A percentile compares a stretch with the other conserved stretches of the same genome.
Conservation (phyloP, 140 eudicot genomes). For the Flaveria floridana region DNA sequence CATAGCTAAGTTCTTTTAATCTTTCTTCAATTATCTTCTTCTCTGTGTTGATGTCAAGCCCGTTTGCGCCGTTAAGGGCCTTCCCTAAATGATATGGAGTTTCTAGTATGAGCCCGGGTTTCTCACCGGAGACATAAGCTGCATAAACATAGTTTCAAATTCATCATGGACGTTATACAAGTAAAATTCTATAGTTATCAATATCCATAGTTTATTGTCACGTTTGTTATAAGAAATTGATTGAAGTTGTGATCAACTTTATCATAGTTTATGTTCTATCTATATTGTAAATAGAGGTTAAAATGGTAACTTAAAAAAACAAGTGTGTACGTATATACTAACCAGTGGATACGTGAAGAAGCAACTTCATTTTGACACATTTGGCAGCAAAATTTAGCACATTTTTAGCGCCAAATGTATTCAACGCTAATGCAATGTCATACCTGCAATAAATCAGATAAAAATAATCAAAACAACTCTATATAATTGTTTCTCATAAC, state of each 20-base stretch:
- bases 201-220: background rate
- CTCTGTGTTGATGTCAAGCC: slow-evolving; percentile 38
- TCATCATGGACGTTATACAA: background rate
- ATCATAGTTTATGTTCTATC: background rate
- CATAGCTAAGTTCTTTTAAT: slow-evolving; percentile 29
- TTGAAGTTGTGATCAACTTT: background rate
- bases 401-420: slow-evolving; percentile 63
- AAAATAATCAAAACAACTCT: background rate
- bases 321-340: slow-evolving; percentile 1
- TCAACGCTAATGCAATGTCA: slow-evolving; percentile 58
- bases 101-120: slow-evolving; percentile 36
- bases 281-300: too few relatives aligned
- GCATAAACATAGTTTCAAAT: slow-evolving; percentile 8
- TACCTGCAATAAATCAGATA: slow-evolving; percentile 41
- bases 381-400: slow-evolving; percentile 56
- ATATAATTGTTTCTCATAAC: too few relatives aligned
- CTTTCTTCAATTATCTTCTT: slow-evolving; percentile 38
- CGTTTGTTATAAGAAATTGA: background rate
- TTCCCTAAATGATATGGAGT: slow-evolving; percentile 38
- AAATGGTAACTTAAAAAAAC: background rate
- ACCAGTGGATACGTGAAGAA: slow-evolving; percentile 83
- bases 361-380: slow-evolving; percentile 51
- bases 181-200: background rate
- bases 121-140: slow-evolving; percentile 49
- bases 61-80: slow-evolving; percentile 30